A percentile compares a stretch with the other conserved stretches of the same genome.
These are phyloP conservation scores for Seminavis robusta DNA, from an alignment of 108 stramenopile genomes.

Conservation along the genomic window DNA sequence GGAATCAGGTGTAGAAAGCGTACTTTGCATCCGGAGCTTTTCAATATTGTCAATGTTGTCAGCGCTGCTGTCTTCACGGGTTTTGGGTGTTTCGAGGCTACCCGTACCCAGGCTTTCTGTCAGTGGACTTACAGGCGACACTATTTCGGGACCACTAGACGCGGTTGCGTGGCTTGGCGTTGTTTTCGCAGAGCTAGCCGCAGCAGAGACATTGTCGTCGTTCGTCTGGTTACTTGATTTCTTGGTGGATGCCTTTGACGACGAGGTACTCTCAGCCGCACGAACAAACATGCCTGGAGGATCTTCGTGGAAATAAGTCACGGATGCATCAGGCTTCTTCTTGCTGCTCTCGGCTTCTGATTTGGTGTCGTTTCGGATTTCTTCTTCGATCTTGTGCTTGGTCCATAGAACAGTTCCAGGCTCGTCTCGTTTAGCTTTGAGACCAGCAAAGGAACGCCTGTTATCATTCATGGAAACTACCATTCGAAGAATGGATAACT, in stretches of 20 bases:
- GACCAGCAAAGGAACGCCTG: conserved; percentile 23
- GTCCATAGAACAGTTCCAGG: conserved; percentile 21
- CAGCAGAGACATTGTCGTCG: too few relatives aligned
- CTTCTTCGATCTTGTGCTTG: background rate
- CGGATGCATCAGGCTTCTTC: background rate
- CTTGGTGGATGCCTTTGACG: background rate
- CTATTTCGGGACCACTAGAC: too few relatives aligned
- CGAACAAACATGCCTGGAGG: background rate
- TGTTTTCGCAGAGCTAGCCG: too few relatives aligned
- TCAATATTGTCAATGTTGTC: too few relatives aligned
- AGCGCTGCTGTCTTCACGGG: too few relatives aligned
- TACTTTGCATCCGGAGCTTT: too few relatives aligned
- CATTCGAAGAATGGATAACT: conserved; percentile 41
- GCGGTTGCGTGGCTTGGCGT: too few relatives aligned
- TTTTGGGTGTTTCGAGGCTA: too few relatives aligned
- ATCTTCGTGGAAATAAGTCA: background rate
- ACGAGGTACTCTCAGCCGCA: background rate
- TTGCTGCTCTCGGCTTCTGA: background rate
- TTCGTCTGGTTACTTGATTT: background rate
- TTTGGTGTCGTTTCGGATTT: background rate
- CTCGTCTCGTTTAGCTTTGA: conserved; percentile 6
- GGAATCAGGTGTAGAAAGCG: too few relatives aligned
- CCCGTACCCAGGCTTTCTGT: too few relatives aligned
- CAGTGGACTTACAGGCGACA: too few relatives aligned
- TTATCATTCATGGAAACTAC: conserved; percentile 36